Evolutionary conservation across 1,139 yeast species (phyloP), one percentile per base, ranked within the genome.

Genomic region (Eremothecium cymbalariae): DNA sequence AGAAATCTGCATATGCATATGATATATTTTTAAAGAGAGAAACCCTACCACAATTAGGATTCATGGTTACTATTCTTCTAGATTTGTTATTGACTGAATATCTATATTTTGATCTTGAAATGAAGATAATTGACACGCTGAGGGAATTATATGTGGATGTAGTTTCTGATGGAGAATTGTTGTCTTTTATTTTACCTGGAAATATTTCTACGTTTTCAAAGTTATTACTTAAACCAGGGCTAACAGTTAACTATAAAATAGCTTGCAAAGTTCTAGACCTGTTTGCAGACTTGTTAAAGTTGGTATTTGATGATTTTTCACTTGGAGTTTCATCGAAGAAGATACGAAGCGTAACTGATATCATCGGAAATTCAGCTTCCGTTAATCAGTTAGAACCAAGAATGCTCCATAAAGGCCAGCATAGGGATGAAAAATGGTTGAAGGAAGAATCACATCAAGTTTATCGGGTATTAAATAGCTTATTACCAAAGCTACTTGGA

Each of bases 391-490:
- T n/a, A n/a, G n/a, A n/a, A n/a, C n/a, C n/a, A n/a, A n/a, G n/a
- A n/a, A n/a, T n/a, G n/a, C n/a, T n/a, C n/a, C n/a, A n/a, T n/a
- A 24, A 25, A 15, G 33, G 37, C 28, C 39, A 47, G 1, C 73
- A 68, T 41, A 62, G 86, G 44, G 67, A 74, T 2, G 58, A 61
- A 8, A 53, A 72, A 7, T 83, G 94, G 94, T 55, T 80, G 14
- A 61, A 53, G 13, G 84, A 78, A 0, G 77, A 88, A 0, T 64
- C 79, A 2, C 61, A 63, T 20, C 90, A 83, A 48, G 64, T 82
- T 16, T 70, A 44, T 16, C 32, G 39, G 14, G 54, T 56, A 9
- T 31, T 56, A 6, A 39, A 67, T 33, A 51, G 67, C 4, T 65
- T 74, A 7, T 32, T 63, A 4, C 52, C 56, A 8, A 50, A 52